phyloP scores from a whole-genome alignment of 805 yeast genomes.

The Starmerella floricola region DNA sequence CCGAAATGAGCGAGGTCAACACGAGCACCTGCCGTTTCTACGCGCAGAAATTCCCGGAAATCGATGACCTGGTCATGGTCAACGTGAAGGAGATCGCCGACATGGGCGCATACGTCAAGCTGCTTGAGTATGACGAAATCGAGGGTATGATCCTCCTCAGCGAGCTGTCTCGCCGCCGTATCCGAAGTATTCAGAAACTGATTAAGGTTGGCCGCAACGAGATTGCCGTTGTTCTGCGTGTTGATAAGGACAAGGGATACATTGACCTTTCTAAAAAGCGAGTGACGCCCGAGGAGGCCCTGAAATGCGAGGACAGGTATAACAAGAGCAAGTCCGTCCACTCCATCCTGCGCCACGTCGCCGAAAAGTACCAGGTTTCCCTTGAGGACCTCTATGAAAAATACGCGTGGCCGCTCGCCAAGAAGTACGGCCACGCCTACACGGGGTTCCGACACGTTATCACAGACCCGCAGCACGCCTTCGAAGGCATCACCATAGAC shows the following conservation, averaged over 20 bases:
- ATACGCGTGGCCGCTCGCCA: slow-evolving; percentile 95
- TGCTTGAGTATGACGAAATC: slow-evolving; percentile 92
- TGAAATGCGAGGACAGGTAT: slow-evolving; percentile 93
- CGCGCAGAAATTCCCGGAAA: slow-evolving; percentile 97
- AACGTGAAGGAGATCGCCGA: slow-evolving; percentile 85
- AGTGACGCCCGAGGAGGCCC: slow-evolving; percentile 94
- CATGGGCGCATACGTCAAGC: slow-evolving; percentile 95
- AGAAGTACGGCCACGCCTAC: slow-evolving; percentile 91
- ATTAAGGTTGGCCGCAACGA: slow-evolving; percentile 98
- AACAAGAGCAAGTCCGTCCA: slow-evolving; percentile 95
- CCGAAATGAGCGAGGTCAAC: slow-evolving; percentile 25
- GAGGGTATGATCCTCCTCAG: slow-evolving; percentile 97
- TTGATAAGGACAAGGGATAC: slow-evolving; percentile 96
- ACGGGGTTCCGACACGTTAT: slow-evolving; percentile 95
- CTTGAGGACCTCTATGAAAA: slow-evolving; percentile 76
- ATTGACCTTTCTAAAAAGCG: slow-evolving; percentile 96
- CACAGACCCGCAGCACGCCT: slow-evolving; percentile 72
- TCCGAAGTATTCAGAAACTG: slow-evolving; percentile 91
- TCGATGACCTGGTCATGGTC: slow-evolving; percentile 98
- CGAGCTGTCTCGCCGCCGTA: slow-evolving; percentile 96
- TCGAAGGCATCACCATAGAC: slow-evolving; percentile 57
- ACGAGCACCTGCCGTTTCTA: slow-evolving; percentile 84
- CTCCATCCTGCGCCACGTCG: slow-evolving; percentile 96
- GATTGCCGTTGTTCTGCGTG: slow-evolving; percentile 94
- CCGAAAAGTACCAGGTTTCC: slow-evolving; percentile 84